Percentiles rank a stretch among this genome's conserved stretches.
Conservation (phyloP, 1,139 yeast species). For the Suhomyces ambrosiae region DNA sequence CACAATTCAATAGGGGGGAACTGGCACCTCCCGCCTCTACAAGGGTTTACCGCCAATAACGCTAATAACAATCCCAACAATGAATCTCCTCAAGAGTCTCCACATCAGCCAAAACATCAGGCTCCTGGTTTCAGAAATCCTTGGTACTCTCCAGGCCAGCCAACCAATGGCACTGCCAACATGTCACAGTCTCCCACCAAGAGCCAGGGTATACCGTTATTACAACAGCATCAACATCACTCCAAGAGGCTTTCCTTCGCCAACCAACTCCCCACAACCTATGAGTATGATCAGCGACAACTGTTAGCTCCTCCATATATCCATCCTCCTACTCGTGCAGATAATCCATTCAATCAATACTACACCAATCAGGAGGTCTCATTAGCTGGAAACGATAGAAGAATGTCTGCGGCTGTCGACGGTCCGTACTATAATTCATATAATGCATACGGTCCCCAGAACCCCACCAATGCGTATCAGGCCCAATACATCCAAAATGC, state of each 20-base stretch:
- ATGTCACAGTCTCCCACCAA: constrained; percentile 19
- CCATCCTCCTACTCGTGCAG: constrained; percentile 52
- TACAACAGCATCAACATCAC: constrained; percentile 31
- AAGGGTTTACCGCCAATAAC: constrained; percentile 17
- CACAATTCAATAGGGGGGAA: constrained; percentile 48
- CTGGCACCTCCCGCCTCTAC: constrained; percentile 42
- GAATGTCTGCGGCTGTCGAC: constrained; percentile 50
- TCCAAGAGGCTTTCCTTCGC: constrained; percentile 47
- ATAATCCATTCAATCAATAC: constrained; percentile 50
- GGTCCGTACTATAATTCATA: constrained; percentile 21
- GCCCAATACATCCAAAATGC: constrained; percentile 15
- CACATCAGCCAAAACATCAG: constrained; percentile 19
- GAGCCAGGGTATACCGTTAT: constrained; percentile 11
- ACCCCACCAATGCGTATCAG: constrained; percentile 12
- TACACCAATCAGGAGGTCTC: constrained; percentile 44
- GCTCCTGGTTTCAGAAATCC: constrained; percentile 46
- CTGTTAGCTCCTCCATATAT: constrained; percentile 34
- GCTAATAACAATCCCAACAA: constrained; percentile 1
- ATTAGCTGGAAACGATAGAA: constrained; percentile 32
- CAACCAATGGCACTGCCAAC: constrained; percentile 5
- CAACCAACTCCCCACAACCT: constrained; percentile 54
- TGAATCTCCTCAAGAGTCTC: constrained; percentile 9
- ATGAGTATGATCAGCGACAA: constrained; percentile 38
- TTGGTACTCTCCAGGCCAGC: constrained; percentile 39
- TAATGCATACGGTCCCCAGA: constrained; percentile 10